A percentile compares a stretch with the other conserved stretches of the same genome.
These are phyloP conservation scores for Phytophthora chlamydospora DNA, from an alignment of 352 stramenopile genomes.

Conservation along the genomic window DNA sequence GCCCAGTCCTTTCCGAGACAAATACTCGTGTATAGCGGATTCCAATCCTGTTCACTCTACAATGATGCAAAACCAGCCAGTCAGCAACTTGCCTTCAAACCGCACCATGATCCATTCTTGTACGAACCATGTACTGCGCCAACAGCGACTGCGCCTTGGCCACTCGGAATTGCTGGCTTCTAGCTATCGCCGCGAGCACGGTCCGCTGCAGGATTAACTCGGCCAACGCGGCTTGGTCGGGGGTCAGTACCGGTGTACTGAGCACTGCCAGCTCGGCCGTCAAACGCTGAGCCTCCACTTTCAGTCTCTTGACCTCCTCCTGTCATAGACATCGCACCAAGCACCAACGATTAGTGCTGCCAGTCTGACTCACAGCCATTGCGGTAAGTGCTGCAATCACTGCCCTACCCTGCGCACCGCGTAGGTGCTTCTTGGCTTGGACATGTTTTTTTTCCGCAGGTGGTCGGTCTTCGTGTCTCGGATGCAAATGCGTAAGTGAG, in stretches of 20 bases:
- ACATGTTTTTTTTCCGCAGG: not conserved
- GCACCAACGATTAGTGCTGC: not conserved
- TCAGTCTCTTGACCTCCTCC: not conserved
- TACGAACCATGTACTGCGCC: conserved; percentile 10
- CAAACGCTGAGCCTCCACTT: not conserved
- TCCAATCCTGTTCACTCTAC: conserved; percentile 2
- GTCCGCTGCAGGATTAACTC: conserved; percentile 17
- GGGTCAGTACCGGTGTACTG: not conserved
- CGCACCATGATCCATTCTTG: too few relatives aligned
- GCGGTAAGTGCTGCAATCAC: not conserved
- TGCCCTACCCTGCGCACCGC: conserved; percentile 3
- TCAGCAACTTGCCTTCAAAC: too few relatives aligned
- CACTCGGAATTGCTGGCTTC: conserved; percentile 36
- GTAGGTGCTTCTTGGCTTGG: conserved; percentile 6
- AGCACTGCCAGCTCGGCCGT: conserved; percentile 1
- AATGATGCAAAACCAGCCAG: too few relatives aligned
- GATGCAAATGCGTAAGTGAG: not conserved
- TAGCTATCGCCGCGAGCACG: conserved; percentile 22
- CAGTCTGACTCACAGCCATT: not conserved
- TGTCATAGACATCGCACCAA: not conserved
- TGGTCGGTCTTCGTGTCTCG: not conserved
- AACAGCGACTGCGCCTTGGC: conserved; percentile 32
- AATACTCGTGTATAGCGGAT: conserved; percentile 9
- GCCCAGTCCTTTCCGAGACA: conserved; percentile 8
- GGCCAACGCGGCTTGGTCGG: conserved; percentile 1